A percentile compares a stretch with the other conserved stretches of the same genome.
phyloP scores from a whole-genome alignment of 257 asterid genomes.

The Solanum ahanhuiri region DNA sequence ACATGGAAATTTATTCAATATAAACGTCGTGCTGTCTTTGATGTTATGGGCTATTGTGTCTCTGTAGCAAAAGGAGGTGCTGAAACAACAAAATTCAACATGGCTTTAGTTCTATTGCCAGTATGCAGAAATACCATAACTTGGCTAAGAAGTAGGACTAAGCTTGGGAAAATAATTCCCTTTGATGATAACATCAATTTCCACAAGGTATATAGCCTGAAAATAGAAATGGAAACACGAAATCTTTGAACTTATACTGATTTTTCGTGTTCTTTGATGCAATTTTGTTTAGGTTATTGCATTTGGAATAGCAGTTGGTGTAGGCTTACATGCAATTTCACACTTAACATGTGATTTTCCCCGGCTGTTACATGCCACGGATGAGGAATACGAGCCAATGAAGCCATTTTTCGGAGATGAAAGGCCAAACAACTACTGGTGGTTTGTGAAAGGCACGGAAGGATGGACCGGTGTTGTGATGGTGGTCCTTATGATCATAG shows the following conservation, averaged over 20 bases:
- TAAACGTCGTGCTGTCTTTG: slow-evolving; percentile 1
- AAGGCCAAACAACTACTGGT: slow-evolving; percentile 15
- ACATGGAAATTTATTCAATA: slow-evolving; percentile 10
- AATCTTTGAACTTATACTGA: neutral
- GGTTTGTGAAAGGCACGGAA: slow-evolving; percentile 16
- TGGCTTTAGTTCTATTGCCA: slow-evolving; percentile 15
- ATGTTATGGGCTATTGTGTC: slow-evolving; percentile 13
- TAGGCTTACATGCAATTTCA: slow-evolving; percentile 12
- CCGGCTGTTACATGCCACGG: slow-evolving; percentile 5
- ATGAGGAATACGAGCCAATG: slow-evolving; percentile 20
- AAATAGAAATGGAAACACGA: neutral
- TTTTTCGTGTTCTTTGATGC: neutral
- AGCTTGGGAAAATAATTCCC: slow-evolving; percentile 6
- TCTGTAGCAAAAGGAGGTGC: slow-evolving; percentile 14
- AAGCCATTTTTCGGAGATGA: slow-evolving; percentile 17
- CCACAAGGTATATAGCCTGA: slow-evolving; percentile 5
- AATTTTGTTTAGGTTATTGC: slow-evolving; percentile 4
- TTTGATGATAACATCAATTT: slow-evolving; percentile 17
- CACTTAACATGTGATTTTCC: slow-evolving; percentile 18
- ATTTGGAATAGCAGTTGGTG: slow-evolving; percentile 6
- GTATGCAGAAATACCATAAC: slow-evolving; percentile 17
- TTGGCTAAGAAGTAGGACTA: slow-evolving; percentile 14
- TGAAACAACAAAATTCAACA: slow-evolving; percentile 13
- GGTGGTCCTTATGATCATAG: slow-evolving; percentile 14
- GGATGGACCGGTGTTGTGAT: slow-evolving; percentile 17